Conservation (phyloP, 78 protist species). For the Dictyostelium capitatum region DNA sequence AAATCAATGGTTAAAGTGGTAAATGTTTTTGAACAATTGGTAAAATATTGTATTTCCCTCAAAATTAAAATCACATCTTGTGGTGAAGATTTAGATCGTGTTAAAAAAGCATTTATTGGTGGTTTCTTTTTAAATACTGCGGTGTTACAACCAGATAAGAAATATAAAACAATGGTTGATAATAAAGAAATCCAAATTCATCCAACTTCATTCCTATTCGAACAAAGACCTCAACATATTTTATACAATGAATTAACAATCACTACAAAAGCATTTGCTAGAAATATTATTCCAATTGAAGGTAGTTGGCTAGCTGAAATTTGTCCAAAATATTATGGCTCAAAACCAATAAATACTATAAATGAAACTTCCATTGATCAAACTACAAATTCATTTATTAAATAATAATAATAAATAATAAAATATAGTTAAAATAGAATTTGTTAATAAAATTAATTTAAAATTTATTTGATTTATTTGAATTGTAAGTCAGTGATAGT, state of each 20-base stretch:
- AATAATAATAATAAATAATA: too few relatives aligned
- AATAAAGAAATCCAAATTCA: conserved; percentile 79
- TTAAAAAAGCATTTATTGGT: conserved; percentile 76
- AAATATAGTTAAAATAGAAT: too few relatives aligned
- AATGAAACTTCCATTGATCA: too few relatives aligned
- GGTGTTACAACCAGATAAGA: conserved; percentile 68
- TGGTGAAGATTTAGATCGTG: conserved; percentile 49
- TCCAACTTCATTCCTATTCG: conserved; percentile 80
- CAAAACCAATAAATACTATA: neutral
- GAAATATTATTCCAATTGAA: conserved; percentile 68
- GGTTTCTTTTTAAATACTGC: conserved; percentile 86
- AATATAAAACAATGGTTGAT: conserved; percentile 77
- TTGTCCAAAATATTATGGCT: conserved; percentile 72
- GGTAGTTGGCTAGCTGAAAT: conserved; percentile 63
- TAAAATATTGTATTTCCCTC: conserved; percentile 47
- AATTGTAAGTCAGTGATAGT: neutral
- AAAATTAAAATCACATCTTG: conserved; percentile 36
- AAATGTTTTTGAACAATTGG: conserved; percentile 74
- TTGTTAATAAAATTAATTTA: too few relatives aligned
- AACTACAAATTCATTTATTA: too few relatives aligned
- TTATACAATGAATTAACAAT: conserved; percentile 81
- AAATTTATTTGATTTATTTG: too few relatives aligned
- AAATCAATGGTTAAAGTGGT: conserved; percentile 80
- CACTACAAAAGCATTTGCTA: conserved; percentile 68
- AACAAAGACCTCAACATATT: conserved; percentile 49